Evolutionary conservation across 768 basidiomycete species (phyloP), one percentile per base, ranked within the genome.

Genomic region (Kondoa subrosea): DNA sequence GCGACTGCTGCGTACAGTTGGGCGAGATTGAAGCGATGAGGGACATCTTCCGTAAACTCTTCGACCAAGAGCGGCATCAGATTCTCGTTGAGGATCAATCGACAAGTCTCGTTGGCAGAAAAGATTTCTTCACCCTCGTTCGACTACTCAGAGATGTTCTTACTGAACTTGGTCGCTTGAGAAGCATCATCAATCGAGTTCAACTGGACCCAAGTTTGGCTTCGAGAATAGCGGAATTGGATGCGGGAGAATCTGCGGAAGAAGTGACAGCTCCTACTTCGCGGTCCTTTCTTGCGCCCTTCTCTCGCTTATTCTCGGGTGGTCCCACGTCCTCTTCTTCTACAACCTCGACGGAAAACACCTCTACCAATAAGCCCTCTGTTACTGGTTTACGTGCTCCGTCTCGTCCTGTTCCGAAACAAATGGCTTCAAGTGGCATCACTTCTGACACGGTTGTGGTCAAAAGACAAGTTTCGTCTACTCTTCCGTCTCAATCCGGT

Each of bases 371-470:
- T 64, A 3, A 25, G 56, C 33, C 30, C 66, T 68, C 16, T 30
- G 30, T 27, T 25, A 34, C 15, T 8, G 68, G 66, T 66, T 61
- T 29, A 25, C 33, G 17, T 32, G 8, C 66, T 27, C 4, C 32
- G 56, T 21, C 16, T 56, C 40, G 2, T 4, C 71, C 76, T 3
- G 85, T 84, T 27, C 88, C 87, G 1, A 97, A 97, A 76, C 81
- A 87, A 30, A 83, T 84, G 0, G 87, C 92, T 1, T 89, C 88
- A 14, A 82, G 91, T 32, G 85, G 87, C 14, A 89, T 95, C 12
- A 89, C 88, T 26, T 81, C 88, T 1, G 92, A 88, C 62, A 91
- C 90, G 1, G 92, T 97, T 72, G 95, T 91, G 68, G 93, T 73
- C 1, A 67, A 72, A 2, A 66, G 70, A 21, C 69, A 69, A 27